phyloP scores from a whole-genome alignment of 192 early-diverging fungal species.

The Coemansia sp. region DNA sequence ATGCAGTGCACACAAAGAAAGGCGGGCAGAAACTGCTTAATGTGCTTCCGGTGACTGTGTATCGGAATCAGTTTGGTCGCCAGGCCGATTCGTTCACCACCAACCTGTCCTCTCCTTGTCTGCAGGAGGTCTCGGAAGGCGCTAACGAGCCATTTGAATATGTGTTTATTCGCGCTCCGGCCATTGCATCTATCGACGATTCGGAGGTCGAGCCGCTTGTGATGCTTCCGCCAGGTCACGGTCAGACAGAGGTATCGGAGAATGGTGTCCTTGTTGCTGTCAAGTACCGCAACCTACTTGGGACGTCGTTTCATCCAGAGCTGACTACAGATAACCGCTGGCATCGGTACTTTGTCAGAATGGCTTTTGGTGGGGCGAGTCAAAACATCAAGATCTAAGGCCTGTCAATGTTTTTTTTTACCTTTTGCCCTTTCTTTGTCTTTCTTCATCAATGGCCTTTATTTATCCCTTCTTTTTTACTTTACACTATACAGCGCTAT shows the following conservation, averaged over 20 bases:
- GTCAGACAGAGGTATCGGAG: conserved; percentile 54
- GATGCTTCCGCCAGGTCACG: conserved; percentile 56
- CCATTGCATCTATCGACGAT: conserved; percentile 70
- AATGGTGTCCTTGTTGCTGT: conserved; percentile 83
- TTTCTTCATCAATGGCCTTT: not conserved
- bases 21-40: conserved; percentile 86
- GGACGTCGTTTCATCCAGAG: conserved; percentile 96
- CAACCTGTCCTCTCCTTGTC: conserved; percentile 60
- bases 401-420: not conserved
- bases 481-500: not conserved
- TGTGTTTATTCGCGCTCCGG: conserved; percentile 96
- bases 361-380: conserved; percentile 21
- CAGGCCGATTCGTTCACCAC: conserved; percentile 91
- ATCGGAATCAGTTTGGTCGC: conserved; percentile 92
- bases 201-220: conserved; percentile 75
- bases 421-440: not conserved
- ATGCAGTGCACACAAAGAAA: conserved; percentile 70
- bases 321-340: conserved; percentile 85
- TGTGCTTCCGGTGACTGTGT: conserved; percentile 79
- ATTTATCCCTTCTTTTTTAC: not conserved
- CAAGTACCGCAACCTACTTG: conserved; percentile 80
- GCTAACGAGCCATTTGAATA: conserved; percentile 54
- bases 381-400: not conserved
- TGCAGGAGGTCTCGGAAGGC: conserved; percentile 22
- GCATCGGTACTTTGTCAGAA: conserved; percentile 80